Percentiles rank a stretch among this genome's conserved stretches.
Evolutionary conservation across 1,139 yeast genomes (phyloP).

Genomic region (Yamadazyma siamensis): DNA sequence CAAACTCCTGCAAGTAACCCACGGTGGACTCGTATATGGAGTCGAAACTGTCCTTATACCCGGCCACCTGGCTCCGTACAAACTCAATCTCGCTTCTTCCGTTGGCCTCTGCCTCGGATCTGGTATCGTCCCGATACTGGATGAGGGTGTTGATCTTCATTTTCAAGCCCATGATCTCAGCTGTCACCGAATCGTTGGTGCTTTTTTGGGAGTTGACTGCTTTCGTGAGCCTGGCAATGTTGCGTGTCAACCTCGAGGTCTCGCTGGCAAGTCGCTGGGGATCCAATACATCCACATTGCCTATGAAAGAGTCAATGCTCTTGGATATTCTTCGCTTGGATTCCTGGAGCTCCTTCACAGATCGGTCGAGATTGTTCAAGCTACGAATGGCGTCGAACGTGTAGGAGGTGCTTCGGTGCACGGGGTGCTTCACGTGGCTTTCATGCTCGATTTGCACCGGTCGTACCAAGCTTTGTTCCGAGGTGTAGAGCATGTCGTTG

Average conservation of each 20-base stretch:
- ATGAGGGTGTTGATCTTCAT: conserved; percentile 22
- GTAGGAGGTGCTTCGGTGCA: conserved; percentile 21
- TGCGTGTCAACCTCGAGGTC: conserved; percentile 10
- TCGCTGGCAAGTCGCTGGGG: conserved; percentile 13
- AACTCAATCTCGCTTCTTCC: conserved; percentile 25
- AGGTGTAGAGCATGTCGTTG: conserved; percentile 18
- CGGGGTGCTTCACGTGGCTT: conserved; percentile 1
- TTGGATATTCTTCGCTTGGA: conserved; percentile 18
- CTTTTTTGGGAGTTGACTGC: conserved; percentile 20
- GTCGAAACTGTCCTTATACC: conserved; percentile 22
- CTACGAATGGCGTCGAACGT: conserved; percentile 36
- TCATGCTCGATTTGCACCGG: too few relatives aligned
- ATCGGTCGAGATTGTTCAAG: conserved; percentile 25
- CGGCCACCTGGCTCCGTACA: conserved; percentile 26
- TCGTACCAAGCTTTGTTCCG: neutral
- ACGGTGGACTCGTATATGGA: too few relatives aligned
- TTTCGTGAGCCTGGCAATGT: conserved; percentile 15
- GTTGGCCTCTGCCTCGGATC: conserved; percentile 16
- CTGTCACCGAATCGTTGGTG: conserved; percentile 23
- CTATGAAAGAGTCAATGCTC: conserved; percentile 16
- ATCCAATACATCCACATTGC: conserved; percentile 9
- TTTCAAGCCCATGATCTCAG: conserved; percentile 24
- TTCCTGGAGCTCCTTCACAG: conserved; percentile 27
- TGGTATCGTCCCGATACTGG: conserved; percentile 17
- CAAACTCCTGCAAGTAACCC: conserved; percentile 17